phyloP scores from a whole-genome alignment of 129 eudicot species.

The Tanacetum coccineum region DNA sequence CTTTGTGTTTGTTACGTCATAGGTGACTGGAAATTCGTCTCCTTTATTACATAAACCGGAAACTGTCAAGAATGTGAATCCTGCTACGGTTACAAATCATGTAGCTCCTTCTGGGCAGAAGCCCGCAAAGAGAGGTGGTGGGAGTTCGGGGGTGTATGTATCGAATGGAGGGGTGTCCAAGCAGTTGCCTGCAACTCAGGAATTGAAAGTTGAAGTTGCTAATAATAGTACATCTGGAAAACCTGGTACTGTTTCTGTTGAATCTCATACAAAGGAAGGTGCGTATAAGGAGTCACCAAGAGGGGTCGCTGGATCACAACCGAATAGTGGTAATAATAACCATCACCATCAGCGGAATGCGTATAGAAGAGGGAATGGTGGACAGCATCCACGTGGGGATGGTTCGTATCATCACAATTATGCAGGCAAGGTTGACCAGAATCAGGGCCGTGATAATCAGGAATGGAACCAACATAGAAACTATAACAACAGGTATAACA shows the following conservation, averaged over 20 bases:
- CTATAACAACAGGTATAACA: constrained; percentile 50
- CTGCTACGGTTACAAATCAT: constrained; percentile 42
- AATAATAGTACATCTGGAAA: constrained; percentile 28
- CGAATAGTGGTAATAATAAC: constrained; percentile 39
- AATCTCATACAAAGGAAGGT: constrained; percentile 41
- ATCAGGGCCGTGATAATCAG: constrained; percentile 59
- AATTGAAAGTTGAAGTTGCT: constrained; percentile 29
- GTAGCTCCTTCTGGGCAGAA: constrained; percentile 47
- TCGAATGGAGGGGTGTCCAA: constrained; percentile 57
- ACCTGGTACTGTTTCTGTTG: constrained; percentile 31
- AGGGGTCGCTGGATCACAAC: constrained; percentile 44
- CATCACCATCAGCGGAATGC: constrained; percentile 52
- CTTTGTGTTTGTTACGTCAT: background rate
- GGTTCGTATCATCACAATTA: constrained; percentile 52
- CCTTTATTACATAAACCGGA: constrained; percentile 41
- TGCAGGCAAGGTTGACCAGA: constrained; percentile 59
- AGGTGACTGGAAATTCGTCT: constrained; percentile 44
- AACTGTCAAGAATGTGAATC: constrained; percentile 31
- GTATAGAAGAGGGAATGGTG: constrained; percentile 55
- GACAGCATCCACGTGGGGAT: constrained; percentile 44
- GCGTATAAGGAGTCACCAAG: constrained; percentile 47
- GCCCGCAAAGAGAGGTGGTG: constrained; percentile 56
- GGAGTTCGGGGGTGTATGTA: constrained; percentile 31
- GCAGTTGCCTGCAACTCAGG: constrained; percentile 33
- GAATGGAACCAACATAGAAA: constrained; percentile 59